Evolutionary conservation across 1,284 basidiomycete species (phyloP).

Genomic region (Leccinum ponderosum): DNA sequence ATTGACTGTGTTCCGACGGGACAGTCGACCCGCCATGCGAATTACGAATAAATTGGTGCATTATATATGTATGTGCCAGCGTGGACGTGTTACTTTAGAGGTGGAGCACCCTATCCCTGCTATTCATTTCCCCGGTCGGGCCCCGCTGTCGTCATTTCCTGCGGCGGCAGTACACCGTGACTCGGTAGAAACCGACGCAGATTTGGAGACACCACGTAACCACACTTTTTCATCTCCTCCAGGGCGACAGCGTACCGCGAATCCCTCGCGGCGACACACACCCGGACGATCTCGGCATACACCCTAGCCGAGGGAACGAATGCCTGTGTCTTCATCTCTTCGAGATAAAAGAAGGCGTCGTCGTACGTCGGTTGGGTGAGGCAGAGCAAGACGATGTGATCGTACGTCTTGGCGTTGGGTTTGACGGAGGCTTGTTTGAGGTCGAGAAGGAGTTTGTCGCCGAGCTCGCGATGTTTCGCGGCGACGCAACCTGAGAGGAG

Average conservation of each 20-base stretch:
- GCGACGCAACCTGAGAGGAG: conserved; percentile 66
- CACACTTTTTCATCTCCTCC: conserved; percentile 66
- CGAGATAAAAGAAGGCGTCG: conserved; percentile 85
- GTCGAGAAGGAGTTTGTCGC: conserved; percentile 59
- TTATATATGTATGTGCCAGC: neutral
- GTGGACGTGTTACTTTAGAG: neutral
- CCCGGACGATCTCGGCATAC: conserved; percentile 65
- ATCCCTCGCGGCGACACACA: conserved; percentile 60
- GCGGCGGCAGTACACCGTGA: conserved; percentile 7
- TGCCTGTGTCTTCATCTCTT: conserved; percentile 76
- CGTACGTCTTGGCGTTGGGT: conserved; percentile 62
- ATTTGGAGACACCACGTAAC: conserved; percentile 38
- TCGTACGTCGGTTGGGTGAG: conserved; percentile 75
- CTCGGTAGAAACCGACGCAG: conserved; percentile 37
- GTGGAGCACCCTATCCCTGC: neutral
- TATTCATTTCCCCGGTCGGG: neutral
- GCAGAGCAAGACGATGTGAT: conserved; percentile 66
- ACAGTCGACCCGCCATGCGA: neutral
- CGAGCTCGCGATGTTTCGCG: conserved; percentile 57
- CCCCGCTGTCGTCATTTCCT: neutral
- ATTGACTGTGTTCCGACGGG: neutral
- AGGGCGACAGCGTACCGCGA: conserved; percentile 64
- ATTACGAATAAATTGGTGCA: neutral
- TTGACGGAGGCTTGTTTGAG: conserved; percentile 56
- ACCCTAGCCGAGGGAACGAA: conserved; percentile 53